A percentile compares a stretch with the other conserved stretches of the same genome.
Conservation (phyloP, 2,329 filamentous ascomycete species). For the Mariannaea sp. region DNA sequence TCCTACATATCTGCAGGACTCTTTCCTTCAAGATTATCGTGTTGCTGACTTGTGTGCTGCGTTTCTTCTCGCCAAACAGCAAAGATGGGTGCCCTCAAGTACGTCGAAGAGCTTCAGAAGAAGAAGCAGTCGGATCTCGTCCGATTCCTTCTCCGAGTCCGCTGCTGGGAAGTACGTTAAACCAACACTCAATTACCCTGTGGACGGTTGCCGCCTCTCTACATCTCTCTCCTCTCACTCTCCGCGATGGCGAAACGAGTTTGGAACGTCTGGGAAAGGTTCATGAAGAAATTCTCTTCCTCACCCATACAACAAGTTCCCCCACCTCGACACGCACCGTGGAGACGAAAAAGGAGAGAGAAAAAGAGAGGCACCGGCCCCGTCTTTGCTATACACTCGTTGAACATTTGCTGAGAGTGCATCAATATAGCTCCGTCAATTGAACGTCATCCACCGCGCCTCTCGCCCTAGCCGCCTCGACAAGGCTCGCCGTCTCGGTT, state of each 20-base stretch:
- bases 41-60: conserved; percentile 36
- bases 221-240: conserved; percentile 22
- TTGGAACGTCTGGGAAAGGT: conserved; percentile 14
- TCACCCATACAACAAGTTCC: conserved; percentile 1
- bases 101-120: conserved; percentile 99
- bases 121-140: conserved; percentile 99
- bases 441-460: conserved; percentile 99
- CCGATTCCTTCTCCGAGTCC: conserved; percentile 98
- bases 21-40: conserved; percentile 4
- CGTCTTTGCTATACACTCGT: conserved; percentile 89
- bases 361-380: conserved; percentile 23
- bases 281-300: conserved; percentile 25
- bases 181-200: conserved; percentile 42
- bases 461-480: conserved; percentile 97
- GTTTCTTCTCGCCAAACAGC: conserved; percentile 45
- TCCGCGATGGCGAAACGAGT: conserved; percentile 15
- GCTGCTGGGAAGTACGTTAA: conserved; percentile 98
- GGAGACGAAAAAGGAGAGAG: conserved; percentile 16
- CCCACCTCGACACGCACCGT: conserved; percentile 5
- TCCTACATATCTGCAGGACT: neutral
- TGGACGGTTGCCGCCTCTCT: conserved; percentile 42
- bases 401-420: conserved; percentile 99
- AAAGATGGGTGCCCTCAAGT: conserved; percentile 99
- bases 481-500: conserved; percentile 99
- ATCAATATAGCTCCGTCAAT: conserved; percentile 99